Conservation (phyloP, 345 rosid species). For the Trapa incisa region DNA sequence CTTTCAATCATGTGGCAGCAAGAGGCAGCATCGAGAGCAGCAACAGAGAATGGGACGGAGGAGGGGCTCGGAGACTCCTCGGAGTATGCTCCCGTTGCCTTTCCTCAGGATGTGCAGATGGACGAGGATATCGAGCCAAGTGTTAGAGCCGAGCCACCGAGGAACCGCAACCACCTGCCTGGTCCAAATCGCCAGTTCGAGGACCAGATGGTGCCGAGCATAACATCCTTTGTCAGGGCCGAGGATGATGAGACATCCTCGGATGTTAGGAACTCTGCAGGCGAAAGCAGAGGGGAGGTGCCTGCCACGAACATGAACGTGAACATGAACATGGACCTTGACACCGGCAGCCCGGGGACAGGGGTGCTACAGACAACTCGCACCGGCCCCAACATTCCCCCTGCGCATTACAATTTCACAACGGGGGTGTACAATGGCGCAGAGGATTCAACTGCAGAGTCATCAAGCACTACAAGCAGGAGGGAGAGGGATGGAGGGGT, state of each 20-base stretch:
- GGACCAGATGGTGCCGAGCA: constrained; percentile 99
- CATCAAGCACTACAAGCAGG: constrained; percentile 56
- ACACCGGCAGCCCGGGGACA: background rate
- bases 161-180: constrained; percentile 27
- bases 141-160: constrained; percentile 38
- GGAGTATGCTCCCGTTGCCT: constrained; percentile 51
- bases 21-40: constrained; percentile 92
- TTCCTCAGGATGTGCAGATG: constrained; percentile 67
- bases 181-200: constrained; percentile 39
- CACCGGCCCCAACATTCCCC: constrained; percentile 16
- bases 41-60: constrained; percentile 83
- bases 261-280: constrained; percentile 34
- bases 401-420: constrained; percentile 26
- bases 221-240: constrained; percentile 59
- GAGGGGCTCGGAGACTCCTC: constrained; percentile 97
- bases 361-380: constrained; percentile 22
- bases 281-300: constrained; percentile 77
- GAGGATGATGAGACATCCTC: constrained; percentile 65
- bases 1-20: constrained; percentile 88
- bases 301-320: constrained; percentile 40
- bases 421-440: constrained; percentile 29
- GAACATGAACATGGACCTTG: constrained; percentile 36
- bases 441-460: constrained; percentile 89
- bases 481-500: constrained; percentile 89
- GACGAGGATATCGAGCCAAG: constrained; percentile 45